Percentiles rank a stretch among this genome's conserved stretches.
Conservation (phyloP, 2,329 filamentous ascomycete genomes). For the Microcyclospora pomicola region DNA sequence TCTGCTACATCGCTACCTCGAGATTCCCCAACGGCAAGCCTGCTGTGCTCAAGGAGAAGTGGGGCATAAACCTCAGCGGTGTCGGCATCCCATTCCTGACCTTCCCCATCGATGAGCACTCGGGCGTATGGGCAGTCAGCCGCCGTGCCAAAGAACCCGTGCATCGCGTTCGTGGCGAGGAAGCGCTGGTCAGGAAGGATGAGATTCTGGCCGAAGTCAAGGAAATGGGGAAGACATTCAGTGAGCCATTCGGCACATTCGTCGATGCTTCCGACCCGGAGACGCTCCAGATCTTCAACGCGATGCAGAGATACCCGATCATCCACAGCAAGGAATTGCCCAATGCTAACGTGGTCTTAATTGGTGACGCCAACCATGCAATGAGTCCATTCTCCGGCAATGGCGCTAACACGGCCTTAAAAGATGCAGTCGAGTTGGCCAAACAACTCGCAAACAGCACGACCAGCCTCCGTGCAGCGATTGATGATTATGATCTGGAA, state of each 20-base stretch:
- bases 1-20: conserved; percentile 3
- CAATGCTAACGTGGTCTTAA: conserved; percentile 23
- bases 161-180: conserved; percentile 5
- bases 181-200: conserved; percentile 8
- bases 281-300: conserved; percentile 28
- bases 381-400: conserved; percentile 37
- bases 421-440: conserved; percentile 35
- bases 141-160: conserved; percentile 11
- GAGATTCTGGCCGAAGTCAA: conserved; percentile 21
- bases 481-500: neutral
- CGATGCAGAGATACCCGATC: conserved; percentile 27
- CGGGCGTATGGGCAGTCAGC: conserved; percentile 32
- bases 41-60: conserved; percentile 5
- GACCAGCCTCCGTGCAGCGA: neutral
- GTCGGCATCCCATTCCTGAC: conserved; percentile 32
- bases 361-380: conserved; percentile 39
- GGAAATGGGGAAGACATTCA: conserved; percentile 24
- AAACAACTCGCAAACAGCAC: too few relatives aligned
- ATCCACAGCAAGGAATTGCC: too few relatives aligned
- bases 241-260: conserved; percentile 29
- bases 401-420: conserved; percentile 36
- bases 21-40: conserved; percentile 5
- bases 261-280: conserved; percentile 27
- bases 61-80: conserved; percentile 10
- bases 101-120: conserved; percentile 30